Base-by-base conservation (phyloP, 2,329 filamentous ascomycete genomes). In the Exophiala calicioides region DNA sequence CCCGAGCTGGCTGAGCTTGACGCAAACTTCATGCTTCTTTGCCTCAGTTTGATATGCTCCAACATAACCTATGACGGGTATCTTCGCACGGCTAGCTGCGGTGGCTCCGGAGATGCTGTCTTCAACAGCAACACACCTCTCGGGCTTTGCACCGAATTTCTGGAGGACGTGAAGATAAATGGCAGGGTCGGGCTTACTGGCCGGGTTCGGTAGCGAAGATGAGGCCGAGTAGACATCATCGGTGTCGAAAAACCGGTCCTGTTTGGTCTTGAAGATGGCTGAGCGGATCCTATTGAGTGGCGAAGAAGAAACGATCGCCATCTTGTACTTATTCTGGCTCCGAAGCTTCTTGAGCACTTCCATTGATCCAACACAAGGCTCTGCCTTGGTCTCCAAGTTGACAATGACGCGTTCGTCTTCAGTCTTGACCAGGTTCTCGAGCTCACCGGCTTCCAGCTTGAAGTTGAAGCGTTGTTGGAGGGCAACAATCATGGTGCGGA, bases 181-280 rank as follows among this genome's bases (percentile, higher is more conserved):
- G 58, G 88, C 87, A 13, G 90, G 90, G 69, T 95, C 87, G 12
- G 90, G 90, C 79, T 95, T 95, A 68, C 82, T 87, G 44, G 88
- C 90, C n/a, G 90, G 90, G 62, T 75, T 81, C 47, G 80, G 74
- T 59, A 95, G 78, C 48, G 84, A 88, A 23, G 84, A 88, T 47
- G 88, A 88, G 44, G 90, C 90, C 33, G 84, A 88, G 78, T 86
- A 95, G 65, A 95, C 78, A 58, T 82, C 77, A 58, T 88, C 79
- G 20, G 77, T 71, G n/a, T 74, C 73, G 73, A 95, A 95, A 78
- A 82, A 95, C 69, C 85, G 82, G 68, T 83, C 83, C 67, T 91
- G 85, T 53, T 79, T 81, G 50, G 88, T 86, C 73, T 89, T 90
- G 64, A 86, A 78, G 60, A 95, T 79, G 16, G 83, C 87, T 36